Evolutionary conservation across 331 rosid genomes (phyloP).

Genomic region (Arachis monticola): DNA sequence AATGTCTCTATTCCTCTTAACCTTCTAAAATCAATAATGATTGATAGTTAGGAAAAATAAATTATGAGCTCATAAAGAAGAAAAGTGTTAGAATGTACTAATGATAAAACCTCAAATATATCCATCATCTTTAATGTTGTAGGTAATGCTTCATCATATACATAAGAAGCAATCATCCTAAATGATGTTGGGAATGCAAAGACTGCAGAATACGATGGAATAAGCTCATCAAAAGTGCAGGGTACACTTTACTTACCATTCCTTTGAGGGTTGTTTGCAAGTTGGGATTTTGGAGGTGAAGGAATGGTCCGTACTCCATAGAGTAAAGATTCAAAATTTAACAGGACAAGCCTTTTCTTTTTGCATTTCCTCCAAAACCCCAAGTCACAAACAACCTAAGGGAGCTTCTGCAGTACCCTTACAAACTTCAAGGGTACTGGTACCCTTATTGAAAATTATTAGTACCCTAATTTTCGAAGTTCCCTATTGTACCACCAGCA

Average conservation of each 20-base stretch:
- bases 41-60: neutral
- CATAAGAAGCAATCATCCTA: conserved; percentile 20
- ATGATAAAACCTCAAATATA: conserved; percentile 6
- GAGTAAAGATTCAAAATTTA: too few relatives aligned
- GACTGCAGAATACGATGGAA: conserved; percentile 8
- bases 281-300: too few relatives aligned
- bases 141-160: conserved; percentile 8
- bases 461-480: too few relatives aligned
- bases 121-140: neutral
- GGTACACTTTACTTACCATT: neutral
- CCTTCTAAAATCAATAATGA: conserved; percentile 5
- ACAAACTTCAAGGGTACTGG: too few relatives aligned
- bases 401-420: too few relatives aligned
- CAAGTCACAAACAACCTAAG: too few relatives aligned
- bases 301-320: too few relatives aligned
- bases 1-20: conserved; percentile 13
- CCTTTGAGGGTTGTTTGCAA: too few relatives aligned
- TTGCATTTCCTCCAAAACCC: neutral
- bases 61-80: conserved; percentile 20
- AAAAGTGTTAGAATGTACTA: neutral
- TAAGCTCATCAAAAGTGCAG: conserved; percentile 1
- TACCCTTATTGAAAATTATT: too few relatives aligned
- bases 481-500: too few relatives aligned
- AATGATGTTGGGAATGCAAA: conserved; percentile 12
- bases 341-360: too few relatives aligned